phyloP scores from a whole-genome alignment of 2,329 filamentous ascomycete genomes.

The Nectriaceae sp. region DNA sequence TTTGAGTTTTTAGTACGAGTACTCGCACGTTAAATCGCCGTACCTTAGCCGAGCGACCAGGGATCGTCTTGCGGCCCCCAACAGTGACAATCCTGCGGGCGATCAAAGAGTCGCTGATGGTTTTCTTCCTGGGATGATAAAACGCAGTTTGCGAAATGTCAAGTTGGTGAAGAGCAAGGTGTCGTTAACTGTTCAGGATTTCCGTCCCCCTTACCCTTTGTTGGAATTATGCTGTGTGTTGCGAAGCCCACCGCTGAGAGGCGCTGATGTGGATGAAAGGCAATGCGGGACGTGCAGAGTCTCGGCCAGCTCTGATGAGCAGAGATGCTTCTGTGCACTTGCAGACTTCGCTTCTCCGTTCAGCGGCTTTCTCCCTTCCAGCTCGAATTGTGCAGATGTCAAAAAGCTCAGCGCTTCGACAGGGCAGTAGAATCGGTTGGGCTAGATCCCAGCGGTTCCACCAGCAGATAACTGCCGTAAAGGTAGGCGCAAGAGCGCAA shows the following conservation, averaged over 20 bases:
- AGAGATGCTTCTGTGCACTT: conserved; percentile 24
- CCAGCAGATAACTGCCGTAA: conserved; percentile 15
- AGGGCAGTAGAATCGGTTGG: conserved; percentile 18
- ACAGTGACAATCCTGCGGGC: conserved; percentile 16
- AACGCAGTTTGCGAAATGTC: no score
- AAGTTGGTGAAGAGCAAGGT: no score
- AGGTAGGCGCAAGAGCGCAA: conserved; percentile 17
- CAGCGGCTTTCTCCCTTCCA: conserved; percentile 7
- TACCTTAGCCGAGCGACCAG: conserved; percentile 40
- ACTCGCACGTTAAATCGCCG: conserved; percentile 39
- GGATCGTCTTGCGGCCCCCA: conserved; percentile 24
- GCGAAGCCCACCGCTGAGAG: background rate
- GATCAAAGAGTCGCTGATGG: conserved; percentile 4
- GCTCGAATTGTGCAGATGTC: conserved; percentile 15
- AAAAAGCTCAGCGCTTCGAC: conserved; percentile 17
- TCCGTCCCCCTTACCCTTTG: background rate
- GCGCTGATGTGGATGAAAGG: conserved; percentile 1
- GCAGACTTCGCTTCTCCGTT: conserved; percentile 20
- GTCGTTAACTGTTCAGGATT: background rate
- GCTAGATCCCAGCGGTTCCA: conserved; percentile 25
- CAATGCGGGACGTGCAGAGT: conserved; percentile 9
- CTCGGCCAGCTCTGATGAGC: conserved; percentile 4
- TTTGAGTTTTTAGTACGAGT: conserved; percentile 46
- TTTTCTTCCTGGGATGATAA: conserved; percentile 4
- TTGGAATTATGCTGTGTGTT: background rate